Evolutionary conservation across 2,329 filamentous ascomycete genomes (phyloP), one percentile per base, ranked within the genome.

Genomic region (Davidsoniella neocaledoniae): DNA sequence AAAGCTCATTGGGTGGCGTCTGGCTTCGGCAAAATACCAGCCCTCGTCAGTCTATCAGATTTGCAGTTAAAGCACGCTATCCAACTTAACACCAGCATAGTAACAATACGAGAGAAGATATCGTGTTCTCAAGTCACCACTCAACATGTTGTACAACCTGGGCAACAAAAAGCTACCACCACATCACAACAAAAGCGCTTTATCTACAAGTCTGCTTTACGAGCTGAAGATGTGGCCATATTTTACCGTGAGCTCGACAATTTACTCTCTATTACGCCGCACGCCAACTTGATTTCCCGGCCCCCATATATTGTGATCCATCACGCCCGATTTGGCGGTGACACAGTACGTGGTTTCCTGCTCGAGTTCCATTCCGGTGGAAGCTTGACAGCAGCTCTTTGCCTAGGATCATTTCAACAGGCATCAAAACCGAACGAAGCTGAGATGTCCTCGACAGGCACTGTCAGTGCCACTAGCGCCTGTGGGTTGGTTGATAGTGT

Each of bases 231-330:
- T 10, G 45, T 52, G 14, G 26, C 21, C 6, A 29, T 25, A 5
- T 17, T 52, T 8, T 52, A 52, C 45, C 39, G 19, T 3, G 50
- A 48, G 33, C 33, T 52, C 4, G 23, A 36, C 10, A 12, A 39
- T 23, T 10, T 48, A 2, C 12, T 48, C 0, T 26, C 45, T 8
- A 25, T 37, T 2, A 16, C 26, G 37, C 50, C 50, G 2, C 45
- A 48, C 37, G 14, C 21, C 2, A 23, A 47, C n/a, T 33, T 52
- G 4, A 12, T 52, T 5, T 12, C 39, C 2, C n/a, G 25, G 5
- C 50, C 45, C 5, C 40, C 41, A 12, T 52, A 43, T 38, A 29
- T 52, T n/a, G 44, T 52, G 2, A 48, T 33, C 19, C 36, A 41
- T 12, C 16, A 40, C 8, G 10, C 16, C 10, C 16, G 2, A 3